These are phyloP conservation scores for Calonectria pauciramosa DNA, from an alignment of 2,329 filamentous ascomycete genomes.

Conservation along the genomic window DNA sequence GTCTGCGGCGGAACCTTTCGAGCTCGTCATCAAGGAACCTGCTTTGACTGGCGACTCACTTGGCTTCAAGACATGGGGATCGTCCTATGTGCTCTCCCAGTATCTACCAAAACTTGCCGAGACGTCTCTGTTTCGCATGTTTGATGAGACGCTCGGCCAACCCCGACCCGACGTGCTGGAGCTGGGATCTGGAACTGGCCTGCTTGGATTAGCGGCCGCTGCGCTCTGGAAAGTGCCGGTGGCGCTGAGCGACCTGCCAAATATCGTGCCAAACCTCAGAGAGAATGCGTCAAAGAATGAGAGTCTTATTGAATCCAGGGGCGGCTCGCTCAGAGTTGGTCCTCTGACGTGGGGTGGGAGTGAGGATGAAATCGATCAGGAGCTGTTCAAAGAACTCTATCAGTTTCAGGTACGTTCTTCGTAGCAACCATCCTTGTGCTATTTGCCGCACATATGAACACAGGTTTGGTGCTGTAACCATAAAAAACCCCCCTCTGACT, in stretches of 20 bases:
- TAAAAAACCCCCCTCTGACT: constrained; percentile 25
- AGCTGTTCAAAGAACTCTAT: constrained; percentile 58
- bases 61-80: constrained; percentile 96
- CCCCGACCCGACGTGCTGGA: constrained; percentile 71
- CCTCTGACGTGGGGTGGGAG: constrained; percentile 81
- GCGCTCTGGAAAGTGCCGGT: constrained; percentile 77
- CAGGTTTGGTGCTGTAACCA: constrained; percentile 14
- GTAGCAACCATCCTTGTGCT: background rate
- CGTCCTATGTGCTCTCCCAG: constrained; percentile 86
- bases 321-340: constrained; percentile 72
- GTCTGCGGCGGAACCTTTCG: constrained; percentile 59
- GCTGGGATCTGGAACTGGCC: constrained; percentile 89
- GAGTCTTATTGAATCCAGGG: constrained; percentile 64
- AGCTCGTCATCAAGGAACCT: constrained; percentile 85
- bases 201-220: constrained; percentile 90
- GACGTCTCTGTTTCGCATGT: constrained; percentile 60
- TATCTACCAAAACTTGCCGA: constrained; percentile 69
- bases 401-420: constrained; percentile 63
- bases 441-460: constrained; percentile 19
- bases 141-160: constrained; percentile 53
- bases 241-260: constrained; percentile 84
- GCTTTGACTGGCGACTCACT: constrained; percentile 89
- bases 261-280: constrained; percentile 86
- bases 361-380: constrained; percentile 58
- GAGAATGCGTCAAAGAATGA: constrained; percentile 79